Base-by-base conservation (phyloP, 1,284 basidiomycete genomes). In the Ustilago hordei region DNA sequence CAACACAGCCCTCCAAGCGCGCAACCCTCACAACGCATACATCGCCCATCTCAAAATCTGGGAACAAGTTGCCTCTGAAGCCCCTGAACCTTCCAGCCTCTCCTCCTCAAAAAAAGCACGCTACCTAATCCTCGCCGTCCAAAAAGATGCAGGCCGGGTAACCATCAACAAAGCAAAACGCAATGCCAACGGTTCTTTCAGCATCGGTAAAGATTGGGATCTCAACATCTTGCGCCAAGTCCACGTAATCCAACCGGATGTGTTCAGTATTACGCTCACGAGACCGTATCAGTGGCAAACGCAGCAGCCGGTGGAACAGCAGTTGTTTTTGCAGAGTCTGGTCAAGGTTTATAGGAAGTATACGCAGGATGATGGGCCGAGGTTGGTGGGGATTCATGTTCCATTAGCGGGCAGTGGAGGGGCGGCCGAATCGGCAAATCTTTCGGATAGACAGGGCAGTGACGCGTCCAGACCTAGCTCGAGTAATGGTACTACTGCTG, bases 151-250 rank as follows among this genome's bases (percentile, higher is more conserved):
- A 4, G 80, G 79, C 13, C 64, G 63, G 31, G 84, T 84, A 28
- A 81, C 78, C 45, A 75, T 86, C 63, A 86, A 99, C 89, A 99
- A 99, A 87, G 95, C 95, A 8, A 98, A 98, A 87, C 88, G 94
- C 69, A 99, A 99, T 86, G 91, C 92, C 43, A 99, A 98, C 84
- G 93, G 93, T 43, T 91, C 93, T 0, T 99, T 97, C 88, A 98
- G 95, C 23, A 94, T 98, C 62, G 97, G 97, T 28, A 99, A 99
- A 89, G 95, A 95, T 9, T 99, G 97, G 97, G 90, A 89, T 74
- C 87, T 98, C 48, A 87, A 91, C 55, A 94, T 96, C 84, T 89
- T 99, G 75, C 89, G 92, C 62, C 91, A 88, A 38, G 86, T 99
- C 54, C 92, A 95, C 76, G 91, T 95, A 50, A 78, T 91, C 39